phyloP scores from a whole-genome alignment of 2,329 filamentous ascomycete species.

The Fusarium gaditjirri region DNA sequence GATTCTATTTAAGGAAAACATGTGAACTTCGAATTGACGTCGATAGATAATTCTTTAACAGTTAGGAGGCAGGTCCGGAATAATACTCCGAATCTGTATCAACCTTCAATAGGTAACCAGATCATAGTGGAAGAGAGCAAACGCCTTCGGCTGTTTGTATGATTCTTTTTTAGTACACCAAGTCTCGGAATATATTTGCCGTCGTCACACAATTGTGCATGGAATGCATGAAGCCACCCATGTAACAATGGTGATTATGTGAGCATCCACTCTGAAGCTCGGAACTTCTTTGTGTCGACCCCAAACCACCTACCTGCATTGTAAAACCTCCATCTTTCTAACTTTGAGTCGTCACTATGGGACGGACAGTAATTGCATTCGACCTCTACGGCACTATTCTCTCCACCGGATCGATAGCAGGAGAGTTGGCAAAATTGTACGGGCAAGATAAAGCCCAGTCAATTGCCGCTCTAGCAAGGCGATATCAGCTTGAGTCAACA shows the following conservation, averaged over 20 bases:
- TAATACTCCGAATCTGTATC: neutral
- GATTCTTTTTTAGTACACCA: neutral
- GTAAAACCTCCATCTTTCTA: neutral
- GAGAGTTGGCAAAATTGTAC: slow-evolving; percentile 66
- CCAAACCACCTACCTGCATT: neutral
- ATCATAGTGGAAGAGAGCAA: neutral
- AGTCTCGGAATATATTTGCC: neutral
- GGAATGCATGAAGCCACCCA: neutral
- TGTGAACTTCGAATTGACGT: neutral
- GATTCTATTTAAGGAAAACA: neutral
- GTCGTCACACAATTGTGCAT: neutral
- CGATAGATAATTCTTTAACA: neutral
- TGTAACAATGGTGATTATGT: neutral
- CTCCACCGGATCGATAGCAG: slow-evolving; percentile 74
- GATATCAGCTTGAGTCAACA: slow-evolving; percentile 80
- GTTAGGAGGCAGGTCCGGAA: neutral
- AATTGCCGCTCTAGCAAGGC: slow-evolving; percentile 71
- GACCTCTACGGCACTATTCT: slow-evolving; percentile 81
- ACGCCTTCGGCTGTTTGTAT: neutral
- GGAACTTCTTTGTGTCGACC: neutral
- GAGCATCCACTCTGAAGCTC: neutral
- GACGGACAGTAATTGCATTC: slow-evolving; percentile 69
- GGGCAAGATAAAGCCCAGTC: slow-evolving; percentile 65
- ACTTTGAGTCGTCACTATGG: slow-evolving; percentile 24
- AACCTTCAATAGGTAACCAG: neutral